phyloP scores from a whole-genome alignment of 495 filamentous ascomycete genomes.

The Aspergillus carlsbadensis region DNA sequence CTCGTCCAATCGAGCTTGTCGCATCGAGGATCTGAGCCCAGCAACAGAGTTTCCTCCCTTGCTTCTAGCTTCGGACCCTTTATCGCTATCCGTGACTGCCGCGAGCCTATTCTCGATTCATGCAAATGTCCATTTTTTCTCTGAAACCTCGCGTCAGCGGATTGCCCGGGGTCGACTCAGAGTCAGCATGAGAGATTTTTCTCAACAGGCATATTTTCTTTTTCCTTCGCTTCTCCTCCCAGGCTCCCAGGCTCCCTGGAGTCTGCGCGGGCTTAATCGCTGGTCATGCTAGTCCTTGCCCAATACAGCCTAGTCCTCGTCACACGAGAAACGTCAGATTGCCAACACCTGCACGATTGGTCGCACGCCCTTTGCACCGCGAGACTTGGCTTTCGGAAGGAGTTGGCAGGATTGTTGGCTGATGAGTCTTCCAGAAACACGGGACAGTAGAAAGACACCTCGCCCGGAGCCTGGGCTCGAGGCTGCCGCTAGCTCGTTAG shows the following conservation, averaged over 20 bases:
- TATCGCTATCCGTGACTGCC: constrained; percentile 1
- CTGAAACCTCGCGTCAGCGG: background rate
- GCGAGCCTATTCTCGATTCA: constrained; percentile 1
- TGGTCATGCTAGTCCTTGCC: background rate
- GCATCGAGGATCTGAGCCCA: background rate
- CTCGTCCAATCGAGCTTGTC: constrained; percentile 1
- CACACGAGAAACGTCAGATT: constrained; percentile 4
- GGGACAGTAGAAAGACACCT: no score
- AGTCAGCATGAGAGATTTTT: constrained; percentile 2
- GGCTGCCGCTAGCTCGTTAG: background rate
- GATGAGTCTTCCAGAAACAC: background rate
- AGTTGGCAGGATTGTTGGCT: background rate
- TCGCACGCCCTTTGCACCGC: background rate
- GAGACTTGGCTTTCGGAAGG: constrained; percentile 12
- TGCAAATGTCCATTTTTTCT: background rate
- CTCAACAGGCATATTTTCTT: background rate
- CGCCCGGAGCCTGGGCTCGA: background rate
- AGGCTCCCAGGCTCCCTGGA: no score
- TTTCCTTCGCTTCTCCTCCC: background rate
- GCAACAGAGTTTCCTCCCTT: background rate
- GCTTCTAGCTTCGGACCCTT: background rate
- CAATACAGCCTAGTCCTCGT: background rate
- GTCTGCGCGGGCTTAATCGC: no score
- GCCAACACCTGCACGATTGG: background rate
- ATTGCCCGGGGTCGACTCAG: background rate